phyloP scores from a whole-genome alignment of 306 rosid species.

The Astragalus glycyphyllos region DNA sequence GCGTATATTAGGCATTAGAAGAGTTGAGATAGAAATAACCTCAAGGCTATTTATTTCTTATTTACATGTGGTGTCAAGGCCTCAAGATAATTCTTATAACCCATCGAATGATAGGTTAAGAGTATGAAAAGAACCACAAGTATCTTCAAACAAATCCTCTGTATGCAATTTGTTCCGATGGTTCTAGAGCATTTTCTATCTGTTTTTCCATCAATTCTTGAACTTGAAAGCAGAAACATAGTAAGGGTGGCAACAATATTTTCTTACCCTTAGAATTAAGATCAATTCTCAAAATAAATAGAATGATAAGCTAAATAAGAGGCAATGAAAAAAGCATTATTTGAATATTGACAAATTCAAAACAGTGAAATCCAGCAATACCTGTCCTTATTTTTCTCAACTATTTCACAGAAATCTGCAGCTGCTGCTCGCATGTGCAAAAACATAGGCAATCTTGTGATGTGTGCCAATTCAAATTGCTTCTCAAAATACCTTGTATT shows the following conservation, averaged over 20 bases:
- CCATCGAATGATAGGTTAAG: conserved; percentile 15
- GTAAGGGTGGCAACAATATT: conserved; percentile 26
- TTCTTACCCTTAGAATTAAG: conserved; percentile 8
- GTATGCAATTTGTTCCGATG: neutral
- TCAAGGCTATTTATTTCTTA: conserved; percentile 24
- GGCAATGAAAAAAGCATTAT: conserved; percentile 18
- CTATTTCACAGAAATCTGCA: conserved; percentile 86
- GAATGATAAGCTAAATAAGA: conserved; percentile 29
- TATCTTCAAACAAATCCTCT: neutral
- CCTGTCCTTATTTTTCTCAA: conserved; percentile 76
- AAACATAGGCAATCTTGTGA: conserved; percentile 90
- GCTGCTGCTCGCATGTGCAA: conserved; percentile 98
- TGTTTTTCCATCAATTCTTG: conserved; percentile 18
- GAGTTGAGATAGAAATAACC: conserved; percentile 1
- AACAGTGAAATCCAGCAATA: conserved; percentile 40
- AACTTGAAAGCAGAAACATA: conserved; percentile 34
- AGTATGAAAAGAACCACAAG: conserved; percentile 24
- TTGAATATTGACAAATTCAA: conserved; percentile 29
- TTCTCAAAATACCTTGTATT: conserved; percentile 85
- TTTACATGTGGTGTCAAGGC: conserved; percentile 35
- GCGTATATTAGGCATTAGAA: conserved; percentile 5
- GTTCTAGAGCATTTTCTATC: conserved; percentile 1
- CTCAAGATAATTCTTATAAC: conserved; percentile 19
- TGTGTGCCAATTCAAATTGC: conserved; percentile 86
- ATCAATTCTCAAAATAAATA: conserved; percentile 26